Conservation (phyloP, 164 flowering plant genomes). For the Santalum album region DNA sequence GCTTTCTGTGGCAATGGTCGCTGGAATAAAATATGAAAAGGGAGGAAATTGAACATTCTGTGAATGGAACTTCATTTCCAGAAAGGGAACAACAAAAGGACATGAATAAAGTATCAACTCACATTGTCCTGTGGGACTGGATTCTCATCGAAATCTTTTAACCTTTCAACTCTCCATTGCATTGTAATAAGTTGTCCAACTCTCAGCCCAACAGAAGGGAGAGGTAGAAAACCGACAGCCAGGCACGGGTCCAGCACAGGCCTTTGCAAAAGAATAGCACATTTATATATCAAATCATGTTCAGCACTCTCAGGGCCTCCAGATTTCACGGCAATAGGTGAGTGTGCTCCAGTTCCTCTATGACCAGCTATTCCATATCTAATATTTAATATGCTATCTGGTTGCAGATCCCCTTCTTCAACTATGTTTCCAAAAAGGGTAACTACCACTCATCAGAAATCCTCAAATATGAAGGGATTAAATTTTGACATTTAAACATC, state of each 20-base stretch:
- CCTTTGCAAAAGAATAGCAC: constrained; percentile 67
- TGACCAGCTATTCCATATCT: constrained; percentile 66
- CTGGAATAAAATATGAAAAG: no score
- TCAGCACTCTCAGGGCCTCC: constrained; percentile 19
- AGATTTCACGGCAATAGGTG: constrained; percentile 35
- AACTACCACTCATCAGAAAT: background rate
- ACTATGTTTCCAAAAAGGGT: constrained; percentile 27
- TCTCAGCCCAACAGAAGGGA: constrained; percentile 68
- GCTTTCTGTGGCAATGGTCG: no score
- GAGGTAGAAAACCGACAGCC: constrained; percentile 96
- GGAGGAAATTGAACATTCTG: no score
- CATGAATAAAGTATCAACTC: constrained; percentile 24
- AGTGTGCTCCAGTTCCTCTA: constrained; percentile 77
- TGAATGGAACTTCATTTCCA: no score
- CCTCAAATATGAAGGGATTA: background rate
- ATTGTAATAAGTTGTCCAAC: constrained; percentile 88
- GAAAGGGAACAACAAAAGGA: background rate
- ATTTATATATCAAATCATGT: constrained; percentile 52
- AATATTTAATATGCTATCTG: constrained; percentile 67
- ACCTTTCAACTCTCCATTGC: constrained; percentile 88
- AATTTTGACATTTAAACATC: no score
- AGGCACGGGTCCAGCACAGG: constrained; percentile 87
- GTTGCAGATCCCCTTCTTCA: constrained; percentile 24
- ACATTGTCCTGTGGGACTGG: constrained; percentile 34
- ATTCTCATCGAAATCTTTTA: constrained; percentile 50